Evolutionary conservation across 2,329 filamentous ascomycete genomes (phyloP), one percentile per base, ranked within the genome.

Genomic region (Lasiodiplodia gonubiensis): DNA sequence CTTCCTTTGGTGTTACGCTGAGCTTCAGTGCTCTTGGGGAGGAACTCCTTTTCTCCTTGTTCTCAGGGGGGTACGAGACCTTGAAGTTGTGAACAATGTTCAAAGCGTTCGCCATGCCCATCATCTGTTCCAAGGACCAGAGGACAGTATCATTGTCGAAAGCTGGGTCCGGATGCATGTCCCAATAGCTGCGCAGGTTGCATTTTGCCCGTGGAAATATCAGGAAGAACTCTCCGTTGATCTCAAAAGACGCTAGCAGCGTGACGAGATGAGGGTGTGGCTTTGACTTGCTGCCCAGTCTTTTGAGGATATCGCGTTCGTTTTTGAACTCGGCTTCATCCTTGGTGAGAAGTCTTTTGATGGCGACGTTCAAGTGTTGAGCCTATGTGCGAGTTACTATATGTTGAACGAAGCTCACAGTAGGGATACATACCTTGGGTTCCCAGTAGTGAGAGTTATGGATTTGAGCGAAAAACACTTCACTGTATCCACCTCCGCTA

Each of bases 191-290:
- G 12, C 55, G 16, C 21, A 60, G 25, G 37, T 60, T 60, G n/a
- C 25, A 60, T 4, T 60, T 60, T 46, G 55, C 55, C 33, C 55
- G 33, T 3, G 55, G 55, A 46, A 60, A 60, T n/a, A 60, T 60
- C 33, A 60, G 23, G 35, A 11, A 27, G 23, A 42, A 60, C 33
- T 60, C 23, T 30, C 37, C 35, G 6, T 60, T 10, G 11, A n/a
- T 14, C 23, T 60, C 55, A 16, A 12, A 60, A 16, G 25, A n/a
- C 3, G 55, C 55, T 4, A 60, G 23, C 11, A 60, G 33, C n/a
- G 25, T 60, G 14, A 39, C 37, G 3, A 60, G 55, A 25, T 60
- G 30, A 5, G 55, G 55, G 10, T 35, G 33, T 35, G 33, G 33
- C 5, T 35, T 35, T 4, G 33, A 35, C 10, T 35, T 35, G 33